phyloP scores from a whole-genome alignment of 345 rosid genomes.

The Citrus reticulata region DNA sequence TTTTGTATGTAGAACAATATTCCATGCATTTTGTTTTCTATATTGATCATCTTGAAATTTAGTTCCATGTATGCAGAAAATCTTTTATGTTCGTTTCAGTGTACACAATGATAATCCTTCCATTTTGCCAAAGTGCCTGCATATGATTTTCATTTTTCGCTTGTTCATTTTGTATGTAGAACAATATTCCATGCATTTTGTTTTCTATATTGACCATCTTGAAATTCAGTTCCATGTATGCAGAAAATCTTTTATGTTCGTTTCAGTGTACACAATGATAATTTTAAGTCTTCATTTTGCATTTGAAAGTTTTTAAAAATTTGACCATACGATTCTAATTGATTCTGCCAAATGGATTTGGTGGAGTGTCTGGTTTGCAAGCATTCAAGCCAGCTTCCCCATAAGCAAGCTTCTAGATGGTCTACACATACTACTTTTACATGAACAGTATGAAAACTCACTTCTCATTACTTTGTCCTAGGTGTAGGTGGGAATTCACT shows the following conservation, averaged over 20 bases:
- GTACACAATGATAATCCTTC: not conserved
- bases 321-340: not conserved
- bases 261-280: not conserved
- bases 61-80: not conserved
- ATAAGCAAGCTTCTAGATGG: not conserved
- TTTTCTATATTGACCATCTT: not conserved
- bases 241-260: not conserved
- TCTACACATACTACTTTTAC: not conserved
- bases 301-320: too few species aligned
- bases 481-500: slow-evolving; percentile 59
- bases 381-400: not conserved
- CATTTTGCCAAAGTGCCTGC: not conserved
- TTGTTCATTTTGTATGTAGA: not conserved
- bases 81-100: too few species aligned
- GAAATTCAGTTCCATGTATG: not conserved
- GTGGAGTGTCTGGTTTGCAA: not conserved
- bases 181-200: not conserved
- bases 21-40: not conserved
- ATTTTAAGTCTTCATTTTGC: not conserved
- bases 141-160: not conserved
- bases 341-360: not conserved
- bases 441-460: not conserved
- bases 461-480: not conserved
- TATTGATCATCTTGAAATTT: not conserved
- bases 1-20: not conserved